These are phyloP conservation scores for Cladorrhinum samala DNA, from an alignment of 495 filamentous ascomycete species.

Conservation along the genomic window DNA sequence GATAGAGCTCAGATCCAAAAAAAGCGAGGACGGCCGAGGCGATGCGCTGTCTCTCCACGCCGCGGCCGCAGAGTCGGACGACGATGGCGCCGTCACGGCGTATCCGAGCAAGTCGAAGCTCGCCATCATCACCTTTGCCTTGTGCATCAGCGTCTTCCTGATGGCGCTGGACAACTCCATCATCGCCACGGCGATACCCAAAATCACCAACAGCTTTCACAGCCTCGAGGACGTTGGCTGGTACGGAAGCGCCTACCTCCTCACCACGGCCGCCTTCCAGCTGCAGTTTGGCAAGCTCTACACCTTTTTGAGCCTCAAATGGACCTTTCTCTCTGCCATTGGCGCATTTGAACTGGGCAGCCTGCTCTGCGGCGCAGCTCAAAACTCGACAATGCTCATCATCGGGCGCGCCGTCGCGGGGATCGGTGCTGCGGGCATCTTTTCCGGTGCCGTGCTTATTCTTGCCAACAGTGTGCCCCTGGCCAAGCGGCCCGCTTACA, in stretches of 20 bases:
- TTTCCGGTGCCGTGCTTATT: constrained; percentile 35
- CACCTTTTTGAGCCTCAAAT: constrained; percentile 64
- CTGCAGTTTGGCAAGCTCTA: constrained; percentile 69
- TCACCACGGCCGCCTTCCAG: constrained; percentile 57
- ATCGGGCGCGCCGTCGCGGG: constrained; percentile 54
- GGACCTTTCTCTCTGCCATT: constrained; percentile 39
- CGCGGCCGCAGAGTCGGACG: too few relatives aligned
- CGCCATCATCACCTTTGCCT: not conserved
- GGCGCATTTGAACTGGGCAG: constrained; percentile 52
- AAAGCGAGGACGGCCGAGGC: not conserved
- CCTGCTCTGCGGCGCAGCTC: constrained; percentile 51
- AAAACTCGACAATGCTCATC: constrained; percentile 49
- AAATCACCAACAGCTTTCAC: constrained; percentile 43
- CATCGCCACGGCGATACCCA: constrained; percentile 43
- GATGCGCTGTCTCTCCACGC: too few relatives aligned
- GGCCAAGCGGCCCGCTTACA: constrained; percentile 32
- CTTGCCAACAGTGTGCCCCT: constrained; percentile 43
- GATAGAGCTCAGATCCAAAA: not conserved
- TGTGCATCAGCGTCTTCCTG: constrained; percentile 23
- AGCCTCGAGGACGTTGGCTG: constrained; percentile 42
- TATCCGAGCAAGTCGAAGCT: not conserved
- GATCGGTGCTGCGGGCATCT: constrained; percentile 27
- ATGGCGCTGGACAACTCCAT: constrained; percentile 37
- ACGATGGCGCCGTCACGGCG: not conserved
- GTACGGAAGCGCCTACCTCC: constrained; percentile 45